Evolutionary conservation across 306 rosid genomes (phyloP).

Genomic region (Trichosanthes truncata): DNA sequence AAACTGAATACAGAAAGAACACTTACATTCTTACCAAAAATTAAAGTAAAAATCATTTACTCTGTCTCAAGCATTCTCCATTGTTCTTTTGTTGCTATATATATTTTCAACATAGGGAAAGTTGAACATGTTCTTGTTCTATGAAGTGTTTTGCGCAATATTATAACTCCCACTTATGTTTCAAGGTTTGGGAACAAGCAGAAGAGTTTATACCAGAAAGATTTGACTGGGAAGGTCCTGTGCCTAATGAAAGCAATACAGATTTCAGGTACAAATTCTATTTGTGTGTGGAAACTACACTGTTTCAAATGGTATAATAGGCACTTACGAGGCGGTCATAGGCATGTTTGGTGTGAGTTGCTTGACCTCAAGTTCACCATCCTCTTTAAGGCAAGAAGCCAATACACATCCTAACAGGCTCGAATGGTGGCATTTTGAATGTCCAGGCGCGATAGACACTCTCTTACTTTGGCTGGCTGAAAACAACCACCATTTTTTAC

Average conservation of each 20-base stretch:
- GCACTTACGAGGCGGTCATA: not conserved
- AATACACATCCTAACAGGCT: not conserved
- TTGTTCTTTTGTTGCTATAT: not conserved
- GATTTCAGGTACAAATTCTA: constrained; percentile 55
- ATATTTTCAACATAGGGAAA: not conserved
- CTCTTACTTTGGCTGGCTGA: not conserved
- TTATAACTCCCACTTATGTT: constrained; percentile 17
- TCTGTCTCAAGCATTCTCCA: not conserved
- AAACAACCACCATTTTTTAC: not conserved
- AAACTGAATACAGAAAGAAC: not conserved
- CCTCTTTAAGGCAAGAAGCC: not conserved
- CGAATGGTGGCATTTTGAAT: not conserved
- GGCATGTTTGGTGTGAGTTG: not conserved
- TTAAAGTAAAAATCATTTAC: not conserved
- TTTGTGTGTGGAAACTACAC: constrained; percentile 1
- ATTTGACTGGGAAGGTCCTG: constrained; percentile 69
- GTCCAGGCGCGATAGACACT: not conserved
- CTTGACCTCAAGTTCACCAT: not conserved
- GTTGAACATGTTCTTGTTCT: not conserved
- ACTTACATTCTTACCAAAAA: not conserved
- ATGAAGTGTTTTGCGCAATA: not conserved
- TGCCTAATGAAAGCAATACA: constrained; percentile 81
- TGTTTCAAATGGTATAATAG: not conserved
- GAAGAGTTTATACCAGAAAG: constrained; percentile 90
- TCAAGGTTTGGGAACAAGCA: constrained; percentile 88